These are phyloP conservation scores for Wickerhamiella parazyma DNA, from an alignment of 805 yeast species.

Conservation along the genomic window DNA sequence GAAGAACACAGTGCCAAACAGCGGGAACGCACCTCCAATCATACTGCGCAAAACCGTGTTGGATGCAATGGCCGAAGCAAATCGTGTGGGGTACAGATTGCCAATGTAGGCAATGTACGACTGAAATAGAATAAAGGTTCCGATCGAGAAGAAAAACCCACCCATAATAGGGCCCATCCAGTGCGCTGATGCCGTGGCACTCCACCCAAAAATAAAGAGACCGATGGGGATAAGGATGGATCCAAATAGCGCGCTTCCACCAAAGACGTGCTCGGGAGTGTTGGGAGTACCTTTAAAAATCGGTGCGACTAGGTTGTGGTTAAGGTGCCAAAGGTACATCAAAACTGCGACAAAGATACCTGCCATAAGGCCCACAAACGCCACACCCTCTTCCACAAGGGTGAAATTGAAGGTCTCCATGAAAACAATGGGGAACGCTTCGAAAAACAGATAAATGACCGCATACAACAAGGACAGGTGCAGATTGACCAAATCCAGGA, in stretches of 20 bases:
- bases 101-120: slow-evolving; percentile 32
- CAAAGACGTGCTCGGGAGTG: slow-evolving; percentile 15
- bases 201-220: slow-evolving; percentile 47
- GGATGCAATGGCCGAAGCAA: slow-evolving; percentile 39
- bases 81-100: background rate
- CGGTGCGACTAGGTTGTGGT: background rate
- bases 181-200: slow-evolving; percentile 35
- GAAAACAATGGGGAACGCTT: slow-evolving; percentile 48
- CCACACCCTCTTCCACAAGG: slow-evolving; percentile 33
- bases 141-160: slow-evolving; percentile 28
- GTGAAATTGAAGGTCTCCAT: slow-evolving; percentile 34
- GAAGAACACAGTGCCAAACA: slow-evolving; percentile 51
- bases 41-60: slow-evolving; percentile 44
- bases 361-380: slow-evolving; percentile 35
- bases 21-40: slow-evolving; percentile 47
- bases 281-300: background rate
- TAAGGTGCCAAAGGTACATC: slow-evolving; percentile 8
- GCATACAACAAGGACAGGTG: slow-evolving; percentile 43
- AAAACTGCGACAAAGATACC: slow-evolving; percentile 32
- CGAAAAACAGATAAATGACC: slow-evolving; percentile 42
- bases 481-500: slow-evolving; percentile 37
- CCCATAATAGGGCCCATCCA: slow-evolving; percentile 43
- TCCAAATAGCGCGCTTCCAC: slow-evolving; percentile 28
- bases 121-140: slow-evolving; percentile 39
- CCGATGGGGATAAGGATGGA: slow-evolving; percentile 37